These are phyloP conservation scores for Exophiala dermatitidis DNA, from an alignment of 2,329 filamentous ascomycete genomes.

Conservation along the genomic window DNA sequence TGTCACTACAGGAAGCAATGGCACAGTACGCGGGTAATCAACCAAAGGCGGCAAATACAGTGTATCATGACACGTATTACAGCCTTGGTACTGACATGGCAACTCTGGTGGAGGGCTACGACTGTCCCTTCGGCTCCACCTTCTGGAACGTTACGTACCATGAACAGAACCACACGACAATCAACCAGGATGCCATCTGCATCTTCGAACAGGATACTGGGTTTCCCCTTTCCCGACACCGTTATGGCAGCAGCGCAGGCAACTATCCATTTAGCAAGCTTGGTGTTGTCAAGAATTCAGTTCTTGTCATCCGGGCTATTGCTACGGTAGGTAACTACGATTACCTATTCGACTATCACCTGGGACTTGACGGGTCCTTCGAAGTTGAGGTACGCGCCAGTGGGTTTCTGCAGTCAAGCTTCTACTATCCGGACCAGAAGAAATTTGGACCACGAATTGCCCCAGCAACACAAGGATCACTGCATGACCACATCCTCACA, in stretches of 20 bases:
- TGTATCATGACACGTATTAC: conserved; percentile 32
- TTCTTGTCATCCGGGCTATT: conserved; percentile 41
- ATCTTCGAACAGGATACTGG: conserved; percentile 21
- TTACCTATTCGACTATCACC: conserved; percentile 44
- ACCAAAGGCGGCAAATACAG: conserved; percentile 19
- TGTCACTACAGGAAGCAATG: conserved; percentile 47
- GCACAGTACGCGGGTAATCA: conserved; percentile 44
- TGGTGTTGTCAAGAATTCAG: conserved; percentile 23
- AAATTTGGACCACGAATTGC: conserved; percentile 33
- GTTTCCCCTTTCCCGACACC: conserved; percentile 31
- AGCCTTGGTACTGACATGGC: conserved; percentile 28
- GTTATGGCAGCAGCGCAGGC: conserved; percentile 9
- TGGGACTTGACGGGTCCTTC: conserved; percentile 47
- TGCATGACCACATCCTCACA: conserved; percentile 36
- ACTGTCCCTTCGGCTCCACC: conserved; percentile 24
- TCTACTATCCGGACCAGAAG: conserved; percentile 29
- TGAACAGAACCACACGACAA: background rate
- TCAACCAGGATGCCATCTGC: conserved; percentile 33
- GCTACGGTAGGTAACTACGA: conserved; percentile 52
- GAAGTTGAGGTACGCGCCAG: conserved; percentile 44
- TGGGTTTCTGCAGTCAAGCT: conserved; percentile 28
- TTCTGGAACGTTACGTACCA: conserved; percentile 11
- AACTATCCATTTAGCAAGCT: conserved; percentile 9
- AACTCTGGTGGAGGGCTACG: conserved; percentile 28
- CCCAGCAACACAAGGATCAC: conserved; percentile 30